Percentiles rank a stretch among this genome's conserved stretches.
phyloP scores from a whole-genome alignment of 2,329 filamentous ascomycete genomes.

The Stachybotrys elegans region DNA sequence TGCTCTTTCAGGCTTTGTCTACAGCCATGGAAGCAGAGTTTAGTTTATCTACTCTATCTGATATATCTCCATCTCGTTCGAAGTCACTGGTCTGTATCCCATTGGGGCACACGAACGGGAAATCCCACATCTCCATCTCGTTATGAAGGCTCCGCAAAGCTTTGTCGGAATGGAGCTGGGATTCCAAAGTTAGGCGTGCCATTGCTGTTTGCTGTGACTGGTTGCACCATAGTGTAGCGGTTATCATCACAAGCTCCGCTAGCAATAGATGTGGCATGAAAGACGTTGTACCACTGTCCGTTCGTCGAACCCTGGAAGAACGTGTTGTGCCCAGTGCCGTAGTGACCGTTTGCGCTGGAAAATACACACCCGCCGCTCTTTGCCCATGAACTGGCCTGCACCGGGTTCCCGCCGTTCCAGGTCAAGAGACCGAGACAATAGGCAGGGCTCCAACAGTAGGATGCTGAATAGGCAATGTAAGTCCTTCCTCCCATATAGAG shows the following conservation, averaged over 20 bases:
- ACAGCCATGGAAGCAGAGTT: too few species aligned
- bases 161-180: not conserved
- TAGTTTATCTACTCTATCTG: too few species aligned
- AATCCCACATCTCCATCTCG: not conserved
- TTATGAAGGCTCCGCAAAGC: constrained; percentile 6
- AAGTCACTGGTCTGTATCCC: too few species aligned
- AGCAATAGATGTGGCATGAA: constrained; percentile 44
- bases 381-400: constrained; percentile 36
- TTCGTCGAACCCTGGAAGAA: constrained; percentile 52
- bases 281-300: constrained; percentile 48
- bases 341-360: constrained; percentile 47
- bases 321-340: constrained; percentile 49
- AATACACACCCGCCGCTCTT: constrained; percentile 45
- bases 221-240: constrained; percentile 47
- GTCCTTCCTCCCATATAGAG: constrained; percentile 47
- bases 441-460: constrained; percentile 47
- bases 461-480: constrained; percentile 47
- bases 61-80: too few species aligned
- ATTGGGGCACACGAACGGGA: too few species aligned
- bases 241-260: constrained; percentile 44
- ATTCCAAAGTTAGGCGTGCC: constrained; percentile 45
- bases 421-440: constrained; percentile 49
- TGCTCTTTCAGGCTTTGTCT: too few species aligned
- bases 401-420: constrained; percentile 44
- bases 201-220: constrained; percentile 40